A percentile compares a stretch with the other conserved stretches of the same genome.
These are phyloP conservation scores for Neurospora intermedia DNA, from an alignment of 495 filamentous ascomycete species.

Conservation along the genomic window DNA sequence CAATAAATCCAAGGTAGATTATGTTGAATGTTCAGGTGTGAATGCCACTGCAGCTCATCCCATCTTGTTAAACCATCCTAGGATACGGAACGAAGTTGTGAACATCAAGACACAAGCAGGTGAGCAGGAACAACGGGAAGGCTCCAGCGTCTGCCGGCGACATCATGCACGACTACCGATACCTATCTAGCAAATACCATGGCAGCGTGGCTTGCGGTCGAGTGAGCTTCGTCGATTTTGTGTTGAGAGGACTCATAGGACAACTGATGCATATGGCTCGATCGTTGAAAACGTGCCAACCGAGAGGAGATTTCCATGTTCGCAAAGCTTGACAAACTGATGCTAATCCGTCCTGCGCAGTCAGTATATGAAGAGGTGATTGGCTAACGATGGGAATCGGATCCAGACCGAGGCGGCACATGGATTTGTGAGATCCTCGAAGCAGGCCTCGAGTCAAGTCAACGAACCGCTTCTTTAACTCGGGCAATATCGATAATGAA, in stretches of 20 bases:
- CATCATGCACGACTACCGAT: neutral
- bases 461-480: neutral
- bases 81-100: neutral
- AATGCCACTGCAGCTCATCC: neutral
- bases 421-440: neutral
- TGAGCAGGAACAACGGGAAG: neutral
- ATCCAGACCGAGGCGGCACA: neutral
- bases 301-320: neutral
- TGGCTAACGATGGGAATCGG: neutral
- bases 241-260: neutral
- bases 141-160: neutral
- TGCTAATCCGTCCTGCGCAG: neutral
- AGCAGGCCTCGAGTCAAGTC: neutral
- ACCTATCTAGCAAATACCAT: neutral
- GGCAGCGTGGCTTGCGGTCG: neutral
- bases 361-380: neutral
- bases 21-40: neutral
- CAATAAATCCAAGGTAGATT: neutral
- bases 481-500: neutral
- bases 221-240: neutral
- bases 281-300: neutral
- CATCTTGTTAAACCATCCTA: neutral
- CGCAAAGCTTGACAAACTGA: neutral
- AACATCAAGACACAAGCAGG: neutral
- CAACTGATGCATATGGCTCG: neutral